Conservation (phyloP, 805 yeast genomes). For the Teunomyces panamensis region DNA sequence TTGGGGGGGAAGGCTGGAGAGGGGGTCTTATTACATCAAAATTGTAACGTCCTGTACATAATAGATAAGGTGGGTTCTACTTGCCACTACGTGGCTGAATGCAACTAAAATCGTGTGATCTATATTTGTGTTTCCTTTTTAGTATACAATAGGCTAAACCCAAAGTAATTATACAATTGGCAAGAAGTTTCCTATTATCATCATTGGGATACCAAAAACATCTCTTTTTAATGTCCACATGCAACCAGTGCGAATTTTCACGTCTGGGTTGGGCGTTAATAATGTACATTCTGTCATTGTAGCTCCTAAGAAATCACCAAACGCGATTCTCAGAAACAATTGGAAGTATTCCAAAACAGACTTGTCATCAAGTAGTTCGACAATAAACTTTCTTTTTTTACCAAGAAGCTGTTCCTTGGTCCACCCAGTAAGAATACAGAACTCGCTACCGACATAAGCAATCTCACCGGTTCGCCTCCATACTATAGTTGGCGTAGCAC, state of each 20-base stretch:
- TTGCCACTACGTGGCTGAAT: too few relatives aligned
- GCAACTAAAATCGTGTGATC: too few relatives aligned
- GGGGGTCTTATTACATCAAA: background rate
- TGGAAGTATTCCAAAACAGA: constrained; percentile 87
- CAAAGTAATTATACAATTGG: constrained; percentile 54
- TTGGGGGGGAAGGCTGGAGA: background rate
- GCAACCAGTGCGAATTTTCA: constrained; percentile 70
- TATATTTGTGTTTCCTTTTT: too few relatives aligned
- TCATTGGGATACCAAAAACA: constrained; percentile 95
- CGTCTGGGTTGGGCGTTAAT: constrained; percentile 52
- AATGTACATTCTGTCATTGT: constrained; percentile 87
- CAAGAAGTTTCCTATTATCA: constrained; percentile 90
- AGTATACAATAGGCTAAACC: too few relatives aligned
- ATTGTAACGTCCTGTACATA: background rate
- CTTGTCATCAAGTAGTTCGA: constrained; percentile 82
- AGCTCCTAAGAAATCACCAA: constrained; percentile 83
- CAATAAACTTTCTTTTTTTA: constrained; percentile 66
- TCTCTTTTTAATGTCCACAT: constrained; percentile 94
- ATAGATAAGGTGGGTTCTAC: background rate
- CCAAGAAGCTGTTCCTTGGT: constrained; percentile 60
- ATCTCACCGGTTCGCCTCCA: constrained; percentile 97
- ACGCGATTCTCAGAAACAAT: constrained; percentile 78
- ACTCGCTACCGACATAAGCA: constrained; percentile 93
- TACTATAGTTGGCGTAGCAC: constrained; percentile 92
- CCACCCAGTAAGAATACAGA: constrained; percentile 91